Base-by-base conservation (phyloP, 306 rosid species). In the Gillenia trifoliata region DNA sequence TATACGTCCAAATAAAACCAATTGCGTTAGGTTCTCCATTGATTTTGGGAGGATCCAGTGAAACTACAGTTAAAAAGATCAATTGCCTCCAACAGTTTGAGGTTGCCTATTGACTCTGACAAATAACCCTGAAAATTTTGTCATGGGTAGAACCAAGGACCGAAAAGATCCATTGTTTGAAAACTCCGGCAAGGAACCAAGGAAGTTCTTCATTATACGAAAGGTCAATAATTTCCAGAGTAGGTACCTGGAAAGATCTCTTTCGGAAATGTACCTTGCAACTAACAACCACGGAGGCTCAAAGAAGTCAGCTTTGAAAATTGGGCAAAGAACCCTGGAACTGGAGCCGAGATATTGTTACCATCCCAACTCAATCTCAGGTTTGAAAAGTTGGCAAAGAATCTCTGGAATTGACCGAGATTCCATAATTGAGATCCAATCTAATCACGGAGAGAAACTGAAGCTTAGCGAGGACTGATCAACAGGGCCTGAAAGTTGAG, bases 111-210 rank as follows among this genome's bases (percentile, higher is more conserved):
- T 6, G 83, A 81, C 11, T 71, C 9, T 0, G 83, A 81, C 0
- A n/a, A 56, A 2, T 25, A 81, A 28, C 0, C 85, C 79, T 8
- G 81, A 60, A 33, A 85, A 76, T 3, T 34, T 68, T 4, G 80
- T 72, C 20, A 0, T 0, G 0, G 1, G 3, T 0, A 79, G 84
- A 0, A 68, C 40, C n/a, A 85, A 28, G 10, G 20, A 49, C 12
- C 19, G 73, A 65, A 81, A 54, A 28, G 75, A 5, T 56, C 50
- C 52, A 59, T 50, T 64, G 22, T 6, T 1, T 55, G 45, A 79
- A n/a, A n/a, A 79, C 3, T 61, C 75, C 17, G 80, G 84, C 22
- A 85, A 40, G 1, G 77, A 68, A 55, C 86, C 86, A n/a, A 0
- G 69, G 31, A 8, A 82, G 84, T 3, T n/a, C 4, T 0, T 0